Evolutionary conservation across 495 filamentous ascomycete species (phyloP), one percentile per base, ranked within the genome.

Genomic region (Aspergillus cristatus): DNA sequence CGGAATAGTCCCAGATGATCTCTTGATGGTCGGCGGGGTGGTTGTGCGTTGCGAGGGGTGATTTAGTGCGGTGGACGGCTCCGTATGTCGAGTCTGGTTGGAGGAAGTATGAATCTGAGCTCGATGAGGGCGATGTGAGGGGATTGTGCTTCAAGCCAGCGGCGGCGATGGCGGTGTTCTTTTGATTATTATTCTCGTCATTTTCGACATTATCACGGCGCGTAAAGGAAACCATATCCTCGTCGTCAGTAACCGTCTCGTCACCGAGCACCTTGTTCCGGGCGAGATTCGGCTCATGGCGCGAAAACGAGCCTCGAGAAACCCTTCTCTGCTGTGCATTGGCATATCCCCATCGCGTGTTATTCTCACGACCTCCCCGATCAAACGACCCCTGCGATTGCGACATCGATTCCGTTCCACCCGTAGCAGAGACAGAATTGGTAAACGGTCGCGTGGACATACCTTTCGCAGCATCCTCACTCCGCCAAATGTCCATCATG

Each of bases 201-300:
- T 38, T 46, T 14, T 48, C 60, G 15, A 63, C 55, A 6, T 52
- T n/a, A n/a, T n/a, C n/a, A n/a, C n/a, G n/a, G n/a, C n/a, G 62
- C 13, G 70, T 63, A 40, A 82, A 77, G 40, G 73, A 72, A 7
- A 84, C 57, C 7, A 72, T 58, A 33, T 93, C 86, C 35, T 93
- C 85, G 41, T 90, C 85, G 48, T 89, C 83, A 7, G 83, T 88
- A 6, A 81, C 87, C 11, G 72, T 75, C 32, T 77, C 79, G 46
- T 83, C 83, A 28, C 71, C 68, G 33, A 77, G 68, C 32, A 70
- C 63, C 17, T 72, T 75, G 43, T 74, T 78, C 22, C 70, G 73
- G 32, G 65, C 53, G 30, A 45, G 48, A 15, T 48, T 55, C 30
- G 51, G 47, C 14, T 51, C 55, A 12, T 50, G 53, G 14, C 52